phyloP scores from a whole-genome alignment of 352 stramenopile genomes.

The Plasmopara halstedii region DNA sequence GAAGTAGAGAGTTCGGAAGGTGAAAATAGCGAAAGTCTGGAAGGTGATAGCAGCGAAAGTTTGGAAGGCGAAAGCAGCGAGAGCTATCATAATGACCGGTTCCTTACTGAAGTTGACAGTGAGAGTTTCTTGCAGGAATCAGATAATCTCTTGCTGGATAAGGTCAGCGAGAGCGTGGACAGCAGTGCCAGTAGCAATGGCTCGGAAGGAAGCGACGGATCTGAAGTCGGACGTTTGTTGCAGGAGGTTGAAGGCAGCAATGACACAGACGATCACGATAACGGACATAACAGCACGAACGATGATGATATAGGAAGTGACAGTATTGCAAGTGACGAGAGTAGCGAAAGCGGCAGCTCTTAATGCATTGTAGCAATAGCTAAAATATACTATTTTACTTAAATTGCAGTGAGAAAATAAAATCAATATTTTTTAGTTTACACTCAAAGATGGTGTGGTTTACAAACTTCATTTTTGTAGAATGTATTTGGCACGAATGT shows the following conservation, averaged over 20 bases:
- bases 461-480: no score
- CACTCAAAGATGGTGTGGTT: no score
- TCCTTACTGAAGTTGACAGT: slow-evolving; percentile 10
- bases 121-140: no score
- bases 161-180: slow-evolving; percentile 1
- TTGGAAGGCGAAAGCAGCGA: slow-evolving; percentile 3
- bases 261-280: background rate
- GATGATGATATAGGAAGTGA: no score
- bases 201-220: slow-evolving; percentile 1
- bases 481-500: no score
- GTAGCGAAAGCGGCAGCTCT: no score
- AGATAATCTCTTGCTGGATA: background rate
- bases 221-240: background rate
- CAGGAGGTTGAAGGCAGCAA: slow-evolving; percentile 1
- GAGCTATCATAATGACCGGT: slow-evolving; percentile 2
- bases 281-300: no score
- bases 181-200: background rate
- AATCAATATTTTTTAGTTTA: no score
- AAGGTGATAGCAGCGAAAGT: slow-evolving; percentile 4
- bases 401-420: no score
- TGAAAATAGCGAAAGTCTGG: background rate
- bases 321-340: no score
- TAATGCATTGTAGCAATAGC: no score
- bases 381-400: no score
- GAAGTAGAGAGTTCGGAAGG: background rate